Evolutionary conservation across 225 moss, liverwort and hornwort species (phyloP), one percentile per base, ranked within the genome.

Genomic region (Bryoerythrophyllum caledonicum): DNA sequence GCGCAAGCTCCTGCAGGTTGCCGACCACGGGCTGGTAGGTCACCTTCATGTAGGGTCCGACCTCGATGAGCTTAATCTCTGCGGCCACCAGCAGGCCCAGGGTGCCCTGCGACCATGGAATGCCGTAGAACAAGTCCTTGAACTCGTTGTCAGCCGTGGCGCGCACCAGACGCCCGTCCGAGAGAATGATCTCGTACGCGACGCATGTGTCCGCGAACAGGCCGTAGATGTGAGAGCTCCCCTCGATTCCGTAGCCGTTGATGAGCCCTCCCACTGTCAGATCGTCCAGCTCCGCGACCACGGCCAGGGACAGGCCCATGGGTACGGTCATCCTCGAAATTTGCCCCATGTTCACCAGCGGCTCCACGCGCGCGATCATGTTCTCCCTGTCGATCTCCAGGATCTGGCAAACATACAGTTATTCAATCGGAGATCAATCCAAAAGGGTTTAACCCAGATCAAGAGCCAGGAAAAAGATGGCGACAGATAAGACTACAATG

Each of bases 91-190:
- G 79, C 7, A 99, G 72, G 11, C 99, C 99, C 26, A 99, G 78
- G 1, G 99, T 99, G 63, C 99, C 99, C 74, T 99, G 99, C 2
- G 99, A 99, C 99, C 99, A 99, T 4, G 99, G 99, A 28, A 99
- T 88, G 26, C 83, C 95, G 76, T 99, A 95, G 68, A 78, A 99
- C 55, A 99, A 76, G 71, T 99, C 99, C 26, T 79, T 81, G 60
- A 78, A 95, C 71, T 99, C 95, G 40, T 99, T 99, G 69, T 99
- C 88, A 6, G 91, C 84, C 15, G 95, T 99, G 23, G 86, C 95
- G 28, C 86, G 93, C 76, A 99, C 95, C 62, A 99, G 76, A 8
- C 80, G 87, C 21, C 99, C 99, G 58, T 99, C 99, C 1, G 90
- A 86, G 13, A 99, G 91, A 46, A 99, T 51, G 16, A 99, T 83